Conservation (phyloP, 2,329 filamentous ascomycete species). For the Paracoccidioides brasiliensis region DNA sequence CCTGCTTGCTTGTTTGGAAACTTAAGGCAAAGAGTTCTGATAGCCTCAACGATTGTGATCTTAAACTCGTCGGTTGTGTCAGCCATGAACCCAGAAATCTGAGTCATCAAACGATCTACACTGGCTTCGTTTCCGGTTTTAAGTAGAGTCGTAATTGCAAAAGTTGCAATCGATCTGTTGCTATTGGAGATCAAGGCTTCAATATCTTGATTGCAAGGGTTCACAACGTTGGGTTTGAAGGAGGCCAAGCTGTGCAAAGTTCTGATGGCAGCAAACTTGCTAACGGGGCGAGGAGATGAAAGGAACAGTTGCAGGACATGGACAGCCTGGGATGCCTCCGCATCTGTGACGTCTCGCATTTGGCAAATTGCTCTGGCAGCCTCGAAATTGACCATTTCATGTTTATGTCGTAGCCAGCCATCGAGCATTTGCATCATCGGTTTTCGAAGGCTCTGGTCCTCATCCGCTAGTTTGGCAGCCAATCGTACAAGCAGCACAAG, state of each 20-base stretch:
- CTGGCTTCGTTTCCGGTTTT: constrained; percentile 98
- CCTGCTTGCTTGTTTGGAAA: constrained; percentile 97
- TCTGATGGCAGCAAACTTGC: constrained; percentile 92
- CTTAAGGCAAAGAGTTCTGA: constrained; percentile 90
- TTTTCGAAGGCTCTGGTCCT: constrained; percentile 76
- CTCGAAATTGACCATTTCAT: constrained; percentile 99
- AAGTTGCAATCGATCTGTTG: constrained; percentile 95
- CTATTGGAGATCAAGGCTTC: constrained; percentile 92
- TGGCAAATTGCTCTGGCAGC: constrained; percentile 96
- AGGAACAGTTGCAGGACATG: constrained; percentile 95
- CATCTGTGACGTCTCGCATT: constrained; percentile 82
- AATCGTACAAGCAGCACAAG: constrained; percentile 85
- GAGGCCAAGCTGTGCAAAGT: constrained; percentile 94
- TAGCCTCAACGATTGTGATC: constrained; percentile 98
- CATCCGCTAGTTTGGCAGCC: constrained; percentile 85
- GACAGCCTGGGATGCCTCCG: constrained; percentile 80
- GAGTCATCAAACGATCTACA: constrained; percentile 95
- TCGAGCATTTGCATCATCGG: constrained; percentile 97
- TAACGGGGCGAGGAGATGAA: constrained; percentile 85
- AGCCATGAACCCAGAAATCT: constrained; percentile 95
- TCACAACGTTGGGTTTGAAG: constrained; percentile 87
- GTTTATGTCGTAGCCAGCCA: constrained; percentile 95
- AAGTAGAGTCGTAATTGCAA: constrained; percentile 92
- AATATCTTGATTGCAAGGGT: constrained; percentile 92
- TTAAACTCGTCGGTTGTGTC: constrained; percentile 99